These are phyloP conservation scores for Mrakia gelida DNA, from an alignment of 768 basidiomycete species.

Conservation along the genomic window DNA sequence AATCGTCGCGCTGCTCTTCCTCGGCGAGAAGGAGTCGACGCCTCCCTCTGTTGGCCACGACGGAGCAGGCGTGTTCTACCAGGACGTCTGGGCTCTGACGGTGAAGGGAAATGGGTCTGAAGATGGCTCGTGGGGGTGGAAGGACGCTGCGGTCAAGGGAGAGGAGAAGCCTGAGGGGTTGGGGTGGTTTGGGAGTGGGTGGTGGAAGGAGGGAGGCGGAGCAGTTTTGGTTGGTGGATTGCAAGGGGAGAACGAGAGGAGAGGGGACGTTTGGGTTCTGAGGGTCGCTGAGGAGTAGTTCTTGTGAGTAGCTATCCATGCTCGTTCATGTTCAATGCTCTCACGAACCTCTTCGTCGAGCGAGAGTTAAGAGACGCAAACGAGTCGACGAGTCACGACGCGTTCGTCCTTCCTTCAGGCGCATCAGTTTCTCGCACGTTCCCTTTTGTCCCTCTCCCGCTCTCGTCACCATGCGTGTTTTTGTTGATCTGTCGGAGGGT, in stretches of 20 bases:
- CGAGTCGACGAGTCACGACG: no score
- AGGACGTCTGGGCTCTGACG: conserved; percentile 46
- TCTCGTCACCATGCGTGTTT: no score
- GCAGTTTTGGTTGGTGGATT: conserved; percentile 50
- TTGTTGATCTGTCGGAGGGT: no score
- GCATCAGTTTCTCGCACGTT: no score
- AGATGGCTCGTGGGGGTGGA: conserved; percentile 40
- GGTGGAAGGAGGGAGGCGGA: conserved; percentile 35
- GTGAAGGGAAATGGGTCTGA: conserved; percentile 28
- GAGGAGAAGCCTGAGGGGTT: conserved; percentile 42
- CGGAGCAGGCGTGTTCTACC: conserved; percentile 48
- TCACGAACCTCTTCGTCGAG: no score
- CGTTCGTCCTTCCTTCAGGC: no score
- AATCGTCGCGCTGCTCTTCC: conserved; percentile 43
- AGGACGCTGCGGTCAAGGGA: conserved; percentile 31
- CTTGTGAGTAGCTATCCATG: neutral
- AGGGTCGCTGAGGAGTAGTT: conserved; percentile 37
- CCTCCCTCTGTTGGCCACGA: conserved; percentile 45
- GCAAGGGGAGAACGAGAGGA: conserved; percentile 48
- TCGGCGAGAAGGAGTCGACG: conserved; percentile 47
- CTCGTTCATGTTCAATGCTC: no score
- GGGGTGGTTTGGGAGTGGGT: conserved; percentile 50
- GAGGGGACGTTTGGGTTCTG: conserved; percentile 49
- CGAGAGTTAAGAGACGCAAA: no score
- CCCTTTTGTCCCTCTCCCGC: no score